Conservation (phyloP, 257 asterid genomes). For the Parsonsia alboflavescens region DNA sequence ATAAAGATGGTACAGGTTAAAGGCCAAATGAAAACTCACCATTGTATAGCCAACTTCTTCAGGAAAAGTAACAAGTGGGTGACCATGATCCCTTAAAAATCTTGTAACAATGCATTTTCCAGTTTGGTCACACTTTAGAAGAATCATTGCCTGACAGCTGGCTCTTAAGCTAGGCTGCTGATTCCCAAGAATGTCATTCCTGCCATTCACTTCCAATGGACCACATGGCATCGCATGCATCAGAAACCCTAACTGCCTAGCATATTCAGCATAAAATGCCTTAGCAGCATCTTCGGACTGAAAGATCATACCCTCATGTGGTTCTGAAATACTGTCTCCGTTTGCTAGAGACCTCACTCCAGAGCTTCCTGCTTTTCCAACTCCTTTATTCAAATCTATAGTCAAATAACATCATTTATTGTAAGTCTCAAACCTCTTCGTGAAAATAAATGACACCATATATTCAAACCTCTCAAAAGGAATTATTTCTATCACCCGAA, state of each 20-base stretch:
- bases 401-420: background rate
- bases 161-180: background rate
- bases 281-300: constrained; percentile 11
- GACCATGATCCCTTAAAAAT: constrained; percentile 12
- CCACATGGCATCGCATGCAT: background rate
- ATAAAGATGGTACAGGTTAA: background rate
- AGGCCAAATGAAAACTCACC: constrained; percentile 9
- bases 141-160: constrained; percentile 14
- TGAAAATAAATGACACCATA: background rate
- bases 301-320: constrained; percentile 15
- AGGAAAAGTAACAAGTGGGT: constrained; percentile 15
- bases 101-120: constrained; percentile 14
- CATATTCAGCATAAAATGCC: constrained; percentile 15
- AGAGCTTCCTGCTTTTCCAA: background rate
- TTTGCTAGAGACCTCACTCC: constrained; percentile 4
- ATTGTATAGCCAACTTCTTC: constrained; percentile 3
- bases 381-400: constrained; percentile 3
- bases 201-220: background rate
- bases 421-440: background rate
- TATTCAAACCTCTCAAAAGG: background rate
- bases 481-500: background rate
- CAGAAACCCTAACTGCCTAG: constrained; percentile 11
- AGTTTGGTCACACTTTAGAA: constrained; percentile 6
- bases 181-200: constrained; percentile 5
- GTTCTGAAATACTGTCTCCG: constrained; percentile 6